Conservation (phyloP, 495 filamentous ascomycete species). For the Beverwykella pulmonaria region DNA sequence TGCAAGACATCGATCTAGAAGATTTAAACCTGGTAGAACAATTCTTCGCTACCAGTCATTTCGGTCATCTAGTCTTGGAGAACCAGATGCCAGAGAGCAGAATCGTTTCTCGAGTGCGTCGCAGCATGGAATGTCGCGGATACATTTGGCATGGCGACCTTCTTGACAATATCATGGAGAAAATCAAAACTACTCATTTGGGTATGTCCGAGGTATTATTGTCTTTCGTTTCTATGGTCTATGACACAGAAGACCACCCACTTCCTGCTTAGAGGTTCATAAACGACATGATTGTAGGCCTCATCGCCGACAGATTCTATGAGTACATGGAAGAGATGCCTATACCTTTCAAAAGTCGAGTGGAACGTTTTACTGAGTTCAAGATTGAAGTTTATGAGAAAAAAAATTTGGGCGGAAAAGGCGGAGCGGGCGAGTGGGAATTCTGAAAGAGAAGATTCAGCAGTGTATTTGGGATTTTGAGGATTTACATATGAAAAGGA, state of each 20-base stretch:
- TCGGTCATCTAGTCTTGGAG: conserved; percentile 14
- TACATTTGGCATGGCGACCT: conserved; percentile 23
- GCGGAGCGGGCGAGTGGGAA: not conserved
- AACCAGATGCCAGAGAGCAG: not conserved
- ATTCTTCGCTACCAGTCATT: conserved; percentile 2
- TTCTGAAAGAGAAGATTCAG: not conserved
- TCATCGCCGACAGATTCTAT: conserved; percentile 12
- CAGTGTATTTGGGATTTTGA: too few species aligned
- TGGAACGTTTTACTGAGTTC: not conserved
- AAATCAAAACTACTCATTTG: conserved; percentile 14
- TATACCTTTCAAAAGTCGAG: not conserved
- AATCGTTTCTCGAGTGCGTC: conserved; percentile 1
- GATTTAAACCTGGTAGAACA: conserved; percentile 15
- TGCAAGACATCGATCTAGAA: not conserved
- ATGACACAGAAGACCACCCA: not conserved
- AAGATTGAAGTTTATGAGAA: not conserved
- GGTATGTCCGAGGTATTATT: conserved; percentile 6
- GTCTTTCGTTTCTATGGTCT: conserved; percentile 13
- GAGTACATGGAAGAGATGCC: not conserved
- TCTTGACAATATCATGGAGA: conserved; percentile 20
- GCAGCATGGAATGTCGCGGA: conserved; percentile 19
- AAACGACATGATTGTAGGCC: not conserved
- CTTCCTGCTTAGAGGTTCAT: not conserved
- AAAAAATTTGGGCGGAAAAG: not conserved
- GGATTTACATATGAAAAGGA: too few species aligned